Base-by-base conservation (phyloP, 495 filamentous ascomycete genomes). In the Aspergillus taichungensis region DNA sequence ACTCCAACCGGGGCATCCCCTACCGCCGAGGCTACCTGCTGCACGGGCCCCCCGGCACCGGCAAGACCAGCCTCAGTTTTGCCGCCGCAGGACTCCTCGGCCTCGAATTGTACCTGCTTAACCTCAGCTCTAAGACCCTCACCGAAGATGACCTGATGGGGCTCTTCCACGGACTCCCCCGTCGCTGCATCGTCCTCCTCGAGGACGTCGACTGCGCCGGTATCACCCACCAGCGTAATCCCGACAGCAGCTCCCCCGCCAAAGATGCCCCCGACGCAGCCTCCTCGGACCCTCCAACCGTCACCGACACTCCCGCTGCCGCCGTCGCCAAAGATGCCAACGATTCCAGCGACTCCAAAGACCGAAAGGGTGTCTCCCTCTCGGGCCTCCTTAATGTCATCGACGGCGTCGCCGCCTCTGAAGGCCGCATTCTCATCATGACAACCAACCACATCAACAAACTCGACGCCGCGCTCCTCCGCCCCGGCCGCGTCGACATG, bases 381-480 rank as follows among this genome's bases (percentile, higher is more conserved):
- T 89, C 85, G 3, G 85, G 78, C 0, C 65, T 92, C 8, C 68
- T 92, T 33, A 92, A 90, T 51, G 84, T 84, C 30, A 75, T 92
- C 29, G 87, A 90, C 51, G 86, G 87, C 11, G 83, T 88, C n/a
- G 81, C 83, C 6, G 79, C 78, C 1, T 78, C 79, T 42, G 85
- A 90, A 58, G 87, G 86, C 9, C 75, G 84, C 5, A 77, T 90
- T 12, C 72, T 90, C 7, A 83, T 92, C 50, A 90, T 92, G 85
- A 90, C 85, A 3, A 88, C 87, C 37, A 92, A 92, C 53, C 82
- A 88, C 53, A 54, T 79, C 0, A 83, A 89, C 30, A 82, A 82
- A 49, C 71, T 92, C 0, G 87, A 92, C 52, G 69, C 78, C 32
- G 85, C 87, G 0, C 71, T 92, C 3, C 81, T 88, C 43, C 79